Evolutionary conservation across 2,329 filamentous ascomycete species (phyloP), one percentile per base, ranked within the genome.

Genomic region (Stagonosporopsis rhizophila): DNA sequence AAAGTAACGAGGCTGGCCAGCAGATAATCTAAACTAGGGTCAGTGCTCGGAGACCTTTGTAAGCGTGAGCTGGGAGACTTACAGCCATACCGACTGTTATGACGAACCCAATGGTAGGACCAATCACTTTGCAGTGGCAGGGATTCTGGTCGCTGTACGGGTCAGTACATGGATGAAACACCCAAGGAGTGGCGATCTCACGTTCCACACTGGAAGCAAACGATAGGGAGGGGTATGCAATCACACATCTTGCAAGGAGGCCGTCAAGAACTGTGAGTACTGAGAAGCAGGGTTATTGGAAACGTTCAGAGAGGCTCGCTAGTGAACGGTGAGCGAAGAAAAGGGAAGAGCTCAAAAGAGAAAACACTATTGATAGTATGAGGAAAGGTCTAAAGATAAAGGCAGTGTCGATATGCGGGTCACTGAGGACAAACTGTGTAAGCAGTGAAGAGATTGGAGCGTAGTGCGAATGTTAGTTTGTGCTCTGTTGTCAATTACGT

Each of bases 121-220:
- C 82, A 25, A 85, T 77, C 8, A 85, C 77, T 67, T 85, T 85
- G 66, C 82, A 85, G 59, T 80, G 81, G 52, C 83, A 85, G 3
- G 83, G 83, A 52, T 85, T 85, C 63, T 85, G 81, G 57, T 84
- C 77, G 8, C 82, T 85, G 41, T 20, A 37, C 8, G 12, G 20
- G 22, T 70, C 37, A 71, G 59, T 20, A 49, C 22, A 53, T 41
- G 32, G 37, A 34, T 23, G 37, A 35, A 38, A 41, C 28, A 15
- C 37, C 12, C 40, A 19, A 23, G 32, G 45, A n/a, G 11, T 27
- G 41, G 30, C 34, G 28, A 58, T 41, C 68, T 17, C 67, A 76
- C 73, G 75, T 77, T 69, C 75, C 82, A 69, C 81, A 85, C 69
- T 85, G 82, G 69, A 84, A 81, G 70, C 82, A 84, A 63, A 83